A percentile compares a stretch with the other conserved stretches of the same genome.
These are phyloP conservation scores for Lojkania enalia DNA, from an alignment of 2,329 filamentous ascomycete genomes.

Conservation along the genomic window DNA sequence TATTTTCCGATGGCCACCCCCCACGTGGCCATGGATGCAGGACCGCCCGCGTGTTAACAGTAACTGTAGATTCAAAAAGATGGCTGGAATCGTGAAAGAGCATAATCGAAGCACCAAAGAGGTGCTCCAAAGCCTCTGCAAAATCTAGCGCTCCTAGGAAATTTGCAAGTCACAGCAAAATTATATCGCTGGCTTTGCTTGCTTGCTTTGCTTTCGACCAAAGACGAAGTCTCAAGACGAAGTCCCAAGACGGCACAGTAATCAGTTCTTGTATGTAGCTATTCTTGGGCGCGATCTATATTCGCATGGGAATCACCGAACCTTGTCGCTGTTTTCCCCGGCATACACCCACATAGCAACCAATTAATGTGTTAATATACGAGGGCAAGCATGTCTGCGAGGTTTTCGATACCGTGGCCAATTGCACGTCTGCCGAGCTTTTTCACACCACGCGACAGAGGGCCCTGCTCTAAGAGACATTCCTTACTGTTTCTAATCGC, in stretches of 20 bases:
- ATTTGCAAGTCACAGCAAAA: background rate
- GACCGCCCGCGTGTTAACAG: too few species aligned
- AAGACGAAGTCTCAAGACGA: background rate
- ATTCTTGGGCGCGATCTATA: background rate
- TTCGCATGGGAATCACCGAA: background rate
- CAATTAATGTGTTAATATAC: background rate
- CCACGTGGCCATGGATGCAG: background rate
- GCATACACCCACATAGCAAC: background rate
- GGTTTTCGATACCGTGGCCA: background rate
- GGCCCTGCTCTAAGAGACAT: too few species aligned
- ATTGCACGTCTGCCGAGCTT: background rate
- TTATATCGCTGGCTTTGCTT: background rate
- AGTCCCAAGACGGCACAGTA: background rate
- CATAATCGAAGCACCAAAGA: constrained; percentile 70
- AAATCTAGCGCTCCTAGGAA: constrained; percentile 48
- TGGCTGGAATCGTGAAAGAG: constrained; percentile 80
- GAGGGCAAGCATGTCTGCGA: background rate
- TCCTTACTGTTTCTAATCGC: too few species aligned
- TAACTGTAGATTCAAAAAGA: constrained; percentile 64
- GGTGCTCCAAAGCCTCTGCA: constrained; percentile 67
- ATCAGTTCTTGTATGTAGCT: background rate
- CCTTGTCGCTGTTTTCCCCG: background rate
- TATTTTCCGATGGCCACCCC: background rate
- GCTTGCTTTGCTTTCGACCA: background rate
- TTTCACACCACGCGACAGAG: too few species aligned